A percentile compares a stretch with the other conserved stretches of the same genome.
These are phyloP conservation scores for Cyberlindnera samutprakarnensis DNA, from an alignment of 805 yeast species.

Conservation along the genomic window DNA sequence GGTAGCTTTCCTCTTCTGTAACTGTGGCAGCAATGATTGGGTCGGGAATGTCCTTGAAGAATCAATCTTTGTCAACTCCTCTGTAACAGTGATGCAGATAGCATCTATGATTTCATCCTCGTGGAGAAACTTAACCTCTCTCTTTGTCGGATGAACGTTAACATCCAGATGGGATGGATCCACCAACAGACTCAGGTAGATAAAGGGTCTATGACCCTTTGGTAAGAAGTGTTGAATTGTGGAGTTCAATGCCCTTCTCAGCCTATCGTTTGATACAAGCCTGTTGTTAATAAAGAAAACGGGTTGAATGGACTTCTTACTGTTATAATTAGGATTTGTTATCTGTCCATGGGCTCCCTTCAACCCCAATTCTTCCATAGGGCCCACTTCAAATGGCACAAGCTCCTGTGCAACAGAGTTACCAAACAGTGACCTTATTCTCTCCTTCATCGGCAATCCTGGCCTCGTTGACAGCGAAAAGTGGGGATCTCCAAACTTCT, in stretches of 20 bases:
- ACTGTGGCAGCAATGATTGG: conserved; percentile 42
- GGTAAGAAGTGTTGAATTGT: conserved; percentile 49
- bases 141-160: conserved; percentile 91
- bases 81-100: conserved; percentile 44
- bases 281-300: conserved; percentile 82
- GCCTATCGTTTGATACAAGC: conserved; percentile 74
- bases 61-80: conserved; percentile 48
- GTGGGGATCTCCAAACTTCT: conserved; percentile 69
- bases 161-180: conserved; percentile 75
- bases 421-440: conserved; percentile 73
- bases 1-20: conserved; percentile 19
- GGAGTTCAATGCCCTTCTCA: conserved; percentile 57
- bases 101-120: conserved; percentile 79
- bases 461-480: conserved; percentile 56
- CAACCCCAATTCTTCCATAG: conserved; percentile 40
- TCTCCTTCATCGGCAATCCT: conserved; percentile 44
- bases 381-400: conserved; percentile 35
- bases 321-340: conserved; percentile 63
- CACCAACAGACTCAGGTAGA: conserved; percentile 64
- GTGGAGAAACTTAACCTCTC: conserved; percentile 78
- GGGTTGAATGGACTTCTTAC: conserved; percentile 58
- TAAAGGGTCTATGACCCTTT: conserved; percentile 68
- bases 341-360: conserved; percentile 48
- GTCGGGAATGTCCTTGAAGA: conserved; percentile 61
- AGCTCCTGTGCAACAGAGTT: conserved; percentile 58